These are phyloP conservation scores for Vanrija pseudolonga DNA, from an alignment of 1,284 basidiomycete species.

Conservation along the genomic window DNA sequence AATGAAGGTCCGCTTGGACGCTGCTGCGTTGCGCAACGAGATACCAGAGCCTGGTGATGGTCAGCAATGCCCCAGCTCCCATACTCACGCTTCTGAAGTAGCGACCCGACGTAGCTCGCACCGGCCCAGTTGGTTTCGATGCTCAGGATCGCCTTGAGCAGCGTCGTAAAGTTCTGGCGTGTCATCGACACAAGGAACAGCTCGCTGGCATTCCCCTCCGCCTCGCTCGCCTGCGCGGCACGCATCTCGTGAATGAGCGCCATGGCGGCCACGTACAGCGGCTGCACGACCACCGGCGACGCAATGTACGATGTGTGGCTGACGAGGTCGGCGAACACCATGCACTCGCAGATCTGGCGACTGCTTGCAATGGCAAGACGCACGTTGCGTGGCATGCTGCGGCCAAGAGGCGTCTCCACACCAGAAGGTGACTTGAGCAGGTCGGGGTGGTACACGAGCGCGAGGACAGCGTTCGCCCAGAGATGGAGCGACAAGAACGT, in stretches of 20 bases:
- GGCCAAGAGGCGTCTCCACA: constrained; percentile 48
- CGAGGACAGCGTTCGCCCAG: constrained; percentile 51
- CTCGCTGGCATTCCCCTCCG: constrained; percentile 31
- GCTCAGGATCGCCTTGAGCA: constrained; percentile 41
- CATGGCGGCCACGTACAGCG: constrained; percentile 45
- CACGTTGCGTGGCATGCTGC: constrained; percentile 45
- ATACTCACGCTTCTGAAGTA: constrained; percentile 43
- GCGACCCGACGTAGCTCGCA: constrained; percentile 37
- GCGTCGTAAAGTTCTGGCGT: constrained; percentile 43
- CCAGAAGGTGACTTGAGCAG: constrained; percentile 47
- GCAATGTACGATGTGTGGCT: constrained; percentile 30
- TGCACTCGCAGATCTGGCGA: constrained; percentile 50
- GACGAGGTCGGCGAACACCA: constrained; percentile 48
- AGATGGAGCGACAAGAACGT: constrained; percentile 37
- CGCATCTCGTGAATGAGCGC: constrained; percentile 50
- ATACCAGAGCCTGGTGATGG: constrained; percentile 31
- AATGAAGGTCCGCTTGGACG: constrained; percentile 45
- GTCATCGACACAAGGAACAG: constrained; percentile 46
- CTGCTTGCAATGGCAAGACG: constrained; percentile 47
- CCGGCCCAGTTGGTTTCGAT: constrained; percentile 51
- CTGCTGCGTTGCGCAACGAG: constrained; percentile 9
- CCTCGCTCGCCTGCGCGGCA: constrained; percentile 20
- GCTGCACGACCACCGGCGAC: constrained; percentile 41
- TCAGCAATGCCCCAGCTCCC: neutral
- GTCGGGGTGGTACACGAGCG: constrained; percentile 51